These are phyloP conservation scores for Fomitopsis palustris DNA, from an alignment of 1,284 basidiomycete species.

Conservation along the genomic window DNA sequence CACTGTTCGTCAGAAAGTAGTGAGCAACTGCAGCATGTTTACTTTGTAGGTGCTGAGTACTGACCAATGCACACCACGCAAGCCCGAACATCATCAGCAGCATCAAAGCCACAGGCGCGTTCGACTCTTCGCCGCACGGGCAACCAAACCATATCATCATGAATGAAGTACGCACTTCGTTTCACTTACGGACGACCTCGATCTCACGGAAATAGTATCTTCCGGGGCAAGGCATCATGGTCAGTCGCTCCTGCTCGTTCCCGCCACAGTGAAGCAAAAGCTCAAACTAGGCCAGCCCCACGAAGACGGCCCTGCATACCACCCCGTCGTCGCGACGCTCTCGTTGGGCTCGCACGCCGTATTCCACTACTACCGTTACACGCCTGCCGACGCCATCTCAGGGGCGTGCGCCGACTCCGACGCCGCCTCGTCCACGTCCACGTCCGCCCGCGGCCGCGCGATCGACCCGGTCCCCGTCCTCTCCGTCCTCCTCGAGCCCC, in stretches of 20 bases:
- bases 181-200: neutral
- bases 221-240: constrained; percentile 91
- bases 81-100: constrained; percentile 79
- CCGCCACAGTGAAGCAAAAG: neutral
- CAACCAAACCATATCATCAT: constrained; percentile 85
- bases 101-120: constrained; percentile 59
- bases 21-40: constrained; percentile 28
- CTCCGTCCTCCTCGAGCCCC: constrained; percentile 77
- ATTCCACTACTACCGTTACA: constrained; percentile 83
- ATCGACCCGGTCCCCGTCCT: constrained; percentile 66
- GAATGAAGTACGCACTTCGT: constrained; percentile 57
- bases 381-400: too few relatives aligned
- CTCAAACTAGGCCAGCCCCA: constrained; percentile 60
- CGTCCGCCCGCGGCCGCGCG: constrained; percentile 36
- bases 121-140: constrained; percentile 56
- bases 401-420: constrained; percentile 15
- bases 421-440: constrained; percentile 2
- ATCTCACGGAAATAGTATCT: constrained; percentile 53
- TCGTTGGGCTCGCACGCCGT: constrained; percentile 83
- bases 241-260: constrained; percentile 30
- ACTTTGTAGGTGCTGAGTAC: constrained; percentile 2
- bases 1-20: constrained; percentile 59
- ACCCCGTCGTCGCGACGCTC: constrained; percentile 86
- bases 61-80: neutral
- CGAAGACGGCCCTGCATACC: constrained; percentile 88